phyloP scores from a whole-genome alignment of 2,329 filamentous ascomycete species.

The Alternaria metachromatica region DNA sequence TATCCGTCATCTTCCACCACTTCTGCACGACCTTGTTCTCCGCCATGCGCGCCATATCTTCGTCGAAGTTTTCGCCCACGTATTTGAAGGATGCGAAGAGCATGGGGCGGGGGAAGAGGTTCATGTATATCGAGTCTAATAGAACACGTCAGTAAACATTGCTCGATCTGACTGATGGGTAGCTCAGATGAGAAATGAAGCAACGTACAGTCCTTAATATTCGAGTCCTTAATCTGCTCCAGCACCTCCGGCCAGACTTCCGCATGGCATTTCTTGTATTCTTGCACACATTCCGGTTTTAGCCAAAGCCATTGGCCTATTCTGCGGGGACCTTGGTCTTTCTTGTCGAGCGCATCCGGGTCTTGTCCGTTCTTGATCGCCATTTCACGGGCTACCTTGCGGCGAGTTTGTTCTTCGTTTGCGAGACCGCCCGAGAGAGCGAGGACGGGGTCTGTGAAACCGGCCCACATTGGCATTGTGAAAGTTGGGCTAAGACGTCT shows the following conservation, averaged over 20 bases:
- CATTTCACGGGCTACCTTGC: background rate
- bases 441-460: background rate
- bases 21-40: constrained; percentile 74
- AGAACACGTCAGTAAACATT: background rate
- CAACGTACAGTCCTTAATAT: constrained; percentile 68
- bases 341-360: background rate
- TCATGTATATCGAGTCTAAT: constrained; percentile 72
- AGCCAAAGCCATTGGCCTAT: constrained; percentile 77
- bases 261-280: constrained; percentile 61
- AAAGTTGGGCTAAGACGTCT: background rate
- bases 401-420: background rate
- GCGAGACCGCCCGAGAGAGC: background rate
- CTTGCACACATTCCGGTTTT: constrained; percentile 52
- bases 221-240: constrained; percentile 76
- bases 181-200: constrained; percentile 48
- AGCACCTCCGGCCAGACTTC: constrained; percentile 80
- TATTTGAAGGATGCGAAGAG: constrained; percentile 83
- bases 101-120: constrained; percentile 63
- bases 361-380: background rate
- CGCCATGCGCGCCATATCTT: constrained; percentile 78
- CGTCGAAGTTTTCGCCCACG: constrained; percentile 73
- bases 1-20: constrained; percentile 84
- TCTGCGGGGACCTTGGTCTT: constrained; percentile 51
- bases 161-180: accelerated
- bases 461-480: background rate